Base-by-base conservation (phyloP, 805 yeast genomes). In the Monosporozyma aquatica region DNA sequence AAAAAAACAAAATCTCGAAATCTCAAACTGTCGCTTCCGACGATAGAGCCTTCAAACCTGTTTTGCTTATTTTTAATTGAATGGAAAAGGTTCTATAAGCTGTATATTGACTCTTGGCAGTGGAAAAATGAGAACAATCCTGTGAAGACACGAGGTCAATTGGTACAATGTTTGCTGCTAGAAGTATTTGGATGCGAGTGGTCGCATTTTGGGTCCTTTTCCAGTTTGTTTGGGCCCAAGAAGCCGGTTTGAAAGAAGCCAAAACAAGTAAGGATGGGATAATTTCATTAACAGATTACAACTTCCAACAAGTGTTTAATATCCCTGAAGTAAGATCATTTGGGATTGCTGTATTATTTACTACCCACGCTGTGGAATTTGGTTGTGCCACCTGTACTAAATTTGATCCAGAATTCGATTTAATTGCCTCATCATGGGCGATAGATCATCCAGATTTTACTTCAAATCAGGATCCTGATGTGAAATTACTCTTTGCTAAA, bases 371-470 rank as follows among this genome's bases (percentile, higher is more conserved):
- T 38, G 71, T 86, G 1, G 75, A 76, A 47, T 74, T 89, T 55
- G 85, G 84, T 10, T 92, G 98, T 66, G 67, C 68, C 1, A 67
- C 84, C 40, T 92, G 98, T 71, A 52, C 66, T 8, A 77, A 79
- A 34, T 72, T 83, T 52, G 76, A 72, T 21, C 95, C 96, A 2
- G 74, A 72, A 34, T 84, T 62, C 54, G 72, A 72, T 14, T 56
- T 64, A 34, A 62, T 87, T 32, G 94, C 85, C 6, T 54, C 67
- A 38, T 79, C 89, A 20, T 84, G 82, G 80, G 56, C 65, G 43
- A 56, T 69, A 29, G 79, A 74, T 34, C 79, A 75, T 53, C 82
- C 86, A 17, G 64, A 66, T 45, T 74, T 68, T 33, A 73, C 50
- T 11, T 54, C 64, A 11, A 44, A 41, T 5, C 35, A 37, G 5